These are phyloP conservation scores for Rhizoclosmatium sp. DNA, from an alignment of 192 early-diverging fungal species.

Conservation along the genomic window DNA sequence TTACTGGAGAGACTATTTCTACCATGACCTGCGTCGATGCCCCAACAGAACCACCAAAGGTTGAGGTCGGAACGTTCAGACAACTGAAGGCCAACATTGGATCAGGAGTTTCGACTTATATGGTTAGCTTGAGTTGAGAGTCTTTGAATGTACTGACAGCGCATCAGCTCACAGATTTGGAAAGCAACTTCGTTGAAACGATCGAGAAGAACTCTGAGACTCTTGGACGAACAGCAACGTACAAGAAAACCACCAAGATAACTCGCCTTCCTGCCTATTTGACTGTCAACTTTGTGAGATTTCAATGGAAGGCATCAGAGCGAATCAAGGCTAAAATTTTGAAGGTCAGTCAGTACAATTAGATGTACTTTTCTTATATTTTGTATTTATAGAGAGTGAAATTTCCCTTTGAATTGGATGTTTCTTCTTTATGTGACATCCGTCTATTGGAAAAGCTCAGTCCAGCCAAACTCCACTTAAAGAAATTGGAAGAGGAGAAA, in stretches of 20 bases:
- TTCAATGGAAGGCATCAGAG: constrained; percentile 91
- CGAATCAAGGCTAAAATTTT: constrained; percentile 90
- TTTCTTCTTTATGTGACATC: constrained; percentile 82
- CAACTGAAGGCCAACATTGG: constrained; percentile 77
- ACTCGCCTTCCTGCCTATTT: constrained; percentile 89
- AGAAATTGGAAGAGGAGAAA: constrained; percentile 76
- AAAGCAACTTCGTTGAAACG: constrained; percentile 71
- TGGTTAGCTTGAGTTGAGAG: constrained; percentile 50
- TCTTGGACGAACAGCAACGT: constrained; percentile 79
- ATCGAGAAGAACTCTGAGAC: constrained; percentile 91
- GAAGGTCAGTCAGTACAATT: constrained; percentile 55
- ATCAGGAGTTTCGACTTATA: constrained; percentile 74
- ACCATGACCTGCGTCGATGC: constrained; percentile 78
- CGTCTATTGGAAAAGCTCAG: constrained; percentile 81
- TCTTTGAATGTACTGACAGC: constrained; percentile 46
- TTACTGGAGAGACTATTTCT: constrained; percentile 67
- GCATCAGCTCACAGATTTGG: constrained; percentile 24
- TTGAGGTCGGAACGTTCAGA: constrained; percentile 73
- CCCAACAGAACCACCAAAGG: constrained; percentile 71
- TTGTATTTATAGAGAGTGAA: constrained; percentile 72
- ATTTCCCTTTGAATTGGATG: constrained; percentile 92
- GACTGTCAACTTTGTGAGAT: constrained; percentile 90
- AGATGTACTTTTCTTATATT: neutral
- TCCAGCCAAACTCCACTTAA: constrained; percentile 58
- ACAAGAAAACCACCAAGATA: constrained; percentile 78